These are phyloP conservation scores for Nakazawaea holstii DNA, from an alignment of 805 yeast genomes.

Conservation along the genomic window DNA sequence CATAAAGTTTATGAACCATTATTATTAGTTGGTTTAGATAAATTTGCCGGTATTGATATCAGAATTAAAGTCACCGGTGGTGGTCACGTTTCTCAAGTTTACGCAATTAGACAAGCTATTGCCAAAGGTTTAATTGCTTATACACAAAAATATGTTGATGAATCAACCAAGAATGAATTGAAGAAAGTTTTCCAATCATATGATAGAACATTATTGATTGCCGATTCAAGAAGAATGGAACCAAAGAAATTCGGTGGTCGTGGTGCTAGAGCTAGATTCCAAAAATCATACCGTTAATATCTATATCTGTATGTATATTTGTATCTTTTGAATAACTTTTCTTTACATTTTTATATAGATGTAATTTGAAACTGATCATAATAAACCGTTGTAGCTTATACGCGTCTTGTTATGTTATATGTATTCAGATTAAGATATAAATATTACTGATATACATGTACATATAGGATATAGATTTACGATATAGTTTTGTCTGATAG, in stretches of 20 bases:
- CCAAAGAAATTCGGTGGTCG: conserved; percentile 99
- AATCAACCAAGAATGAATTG: conserved; percentile 98
- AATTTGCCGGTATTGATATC: conserved; percentile 96
- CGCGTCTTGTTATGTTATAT: no score
- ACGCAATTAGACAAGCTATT: conserved; percentile 99
- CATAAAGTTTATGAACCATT: conserved; percentile 99
- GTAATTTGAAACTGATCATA: neutral
- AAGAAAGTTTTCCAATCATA: conserved; percentile 96
- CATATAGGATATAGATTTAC: no score
- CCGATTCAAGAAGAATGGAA: conserved; percentile 99
- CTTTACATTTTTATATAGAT: neutral
- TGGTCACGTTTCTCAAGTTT: conserved; percentile 99
- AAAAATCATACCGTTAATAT: conserved; percentile 98
- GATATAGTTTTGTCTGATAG: neutral
- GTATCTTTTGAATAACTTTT: neutral
- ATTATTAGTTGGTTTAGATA: conserved; percentile 96
- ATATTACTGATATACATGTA: no score
- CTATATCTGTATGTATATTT: neutral
- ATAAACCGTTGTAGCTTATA: neutral
- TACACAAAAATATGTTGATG: conserved; percentile 99
- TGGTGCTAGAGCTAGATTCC: conserved; percentile 99
- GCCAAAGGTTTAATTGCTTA: conserved; percentile 99
- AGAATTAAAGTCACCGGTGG: conserved; percentile 99
- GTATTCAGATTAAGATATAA: no score
- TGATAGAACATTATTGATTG: conserved; percentile 99